Evolutionary conservation across 148 eudicot species (phyloP).

Genomic region (Chenopodium album): DNA sequence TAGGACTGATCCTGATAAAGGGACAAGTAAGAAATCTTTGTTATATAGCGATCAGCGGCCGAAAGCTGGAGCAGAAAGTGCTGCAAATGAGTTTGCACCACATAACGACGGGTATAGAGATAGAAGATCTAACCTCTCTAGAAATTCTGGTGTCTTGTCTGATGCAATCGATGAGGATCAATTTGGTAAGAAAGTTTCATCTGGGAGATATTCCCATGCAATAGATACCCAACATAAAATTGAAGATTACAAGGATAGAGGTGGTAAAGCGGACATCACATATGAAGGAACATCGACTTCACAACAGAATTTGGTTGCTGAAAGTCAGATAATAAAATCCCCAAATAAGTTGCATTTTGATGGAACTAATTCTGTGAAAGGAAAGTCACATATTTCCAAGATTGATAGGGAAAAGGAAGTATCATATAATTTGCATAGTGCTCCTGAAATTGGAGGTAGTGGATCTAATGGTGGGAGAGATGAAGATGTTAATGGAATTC

Average conservation of each 20-base stretch:
- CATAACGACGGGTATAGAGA: constrained; percentile 23
- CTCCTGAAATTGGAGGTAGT: constrained; percentile 26
- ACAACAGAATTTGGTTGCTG: constrained; percentile 8
- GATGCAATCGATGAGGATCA: constrained; percentile 21
- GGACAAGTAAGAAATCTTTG: constrained; percentile 19
- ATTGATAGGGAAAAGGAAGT: constrained; percentile 22
- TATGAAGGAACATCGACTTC: constrained; percentile 10
- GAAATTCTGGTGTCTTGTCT: constrained; percentile 15
- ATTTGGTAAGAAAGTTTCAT: constrained; percentile 17
- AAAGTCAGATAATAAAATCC: constrained; percentile 25
- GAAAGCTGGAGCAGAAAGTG: constrained; percentile 23
- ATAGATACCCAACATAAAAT: constrained; percentile 8
- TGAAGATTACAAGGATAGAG: constrained; percentile 18
- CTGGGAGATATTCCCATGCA: constrained; percentile 16
- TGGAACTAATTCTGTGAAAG: constrained; percentile 20
- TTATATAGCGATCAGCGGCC: constrained; percentile 19
- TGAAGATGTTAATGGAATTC: constrained; percentile 21
- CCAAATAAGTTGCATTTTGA: constrained; percentile 21
- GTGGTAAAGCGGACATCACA: constrained; percentile 1
- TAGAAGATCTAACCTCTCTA: constrained; percentile 25
- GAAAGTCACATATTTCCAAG: constrained; percentile 15
- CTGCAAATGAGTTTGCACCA: constrained; percentile 13
- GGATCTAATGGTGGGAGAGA: constrained; percentile 19
- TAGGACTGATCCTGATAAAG: constrained; percentile 30
- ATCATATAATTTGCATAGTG: constrained; percentile 17